Evolutionary conservation across 1,284 basidiomycete genomes (phyloP), one percentile per base, ranked within the genome.

Genomic region (Tetrapyrgos nigripes): DNA sequence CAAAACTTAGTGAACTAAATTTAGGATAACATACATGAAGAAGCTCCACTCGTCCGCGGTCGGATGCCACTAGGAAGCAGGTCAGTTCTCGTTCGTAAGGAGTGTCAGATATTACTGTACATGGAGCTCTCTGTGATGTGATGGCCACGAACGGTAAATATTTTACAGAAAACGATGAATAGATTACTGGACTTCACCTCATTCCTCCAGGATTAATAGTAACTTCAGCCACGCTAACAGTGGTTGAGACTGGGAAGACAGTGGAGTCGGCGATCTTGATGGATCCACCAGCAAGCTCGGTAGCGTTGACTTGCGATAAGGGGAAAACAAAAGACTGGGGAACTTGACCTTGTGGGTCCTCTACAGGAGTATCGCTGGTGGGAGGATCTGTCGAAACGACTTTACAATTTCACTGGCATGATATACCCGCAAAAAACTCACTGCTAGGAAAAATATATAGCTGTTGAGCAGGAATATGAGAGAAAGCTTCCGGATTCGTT

Each of bases 31-130:
- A 24, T 54, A 80, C 80, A 82, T 50, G 73, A 75, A 86, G 73
- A 83, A 87, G 57, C 77, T 81, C 87, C 87, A 89, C 73, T 89
- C 87, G 64, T 85, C 83, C 68, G 87, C 79, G 40, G 85, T 89
- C 5, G 88, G 88, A 69, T 91, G 89, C 88, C 89, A 92, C 84
- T 91, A 68, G 9, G 14, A 66, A 62, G 24, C 47, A 9, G 23
- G 37, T 50, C 26, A 11, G 23, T 17, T 48, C 55, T 14, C 49
- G 31, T 28, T 21, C 9, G 27, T 23, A 50, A 9, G 23, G 21
- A 24, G 35, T 28, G 14, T 6, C 26, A 35, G 24, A 52, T 57
- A 52, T n/a, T 29, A 19, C 35, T 73, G 70, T 67, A 78, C 76
- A 65, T 77, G 74, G 59, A 77, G 73, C 65, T 85, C 83, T 44